Evolutionary conservation across 495 filamentous ascomycete genomes (phyloP).

Genomic region (Xylaria venustula): DNA sequence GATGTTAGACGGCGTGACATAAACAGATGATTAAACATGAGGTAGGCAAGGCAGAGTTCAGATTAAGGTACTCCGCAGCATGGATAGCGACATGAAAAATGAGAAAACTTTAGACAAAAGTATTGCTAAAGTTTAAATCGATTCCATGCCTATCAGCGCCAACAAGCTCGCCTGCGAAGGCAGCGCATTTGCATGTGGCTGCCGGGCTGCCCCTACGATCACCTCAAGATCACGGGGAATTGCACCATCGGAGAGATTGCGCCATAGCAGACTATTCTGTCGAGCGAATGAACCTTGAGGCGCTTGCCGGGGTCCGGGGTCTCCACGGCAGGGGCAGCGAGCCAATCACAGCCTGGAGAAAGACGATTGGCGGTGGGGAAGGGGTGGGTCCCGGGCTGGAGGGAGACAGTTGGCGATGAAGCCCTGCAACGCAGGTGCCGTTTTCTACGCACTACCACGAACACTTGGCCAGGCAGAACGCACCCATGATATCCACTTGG

Average conservation of each 20-base stretch:
- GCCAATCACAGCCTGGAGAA: neutral
- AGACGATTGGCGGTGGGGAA: neutral
- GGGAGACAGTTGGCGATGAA: neutral
- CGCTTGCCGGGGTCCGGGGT: neutral
- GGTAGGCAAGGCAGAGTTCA: constrained; percentile 15
- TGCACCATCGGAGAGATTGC: constrained; percentile 35
- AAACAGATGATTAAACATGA: constrained; percentile 21
- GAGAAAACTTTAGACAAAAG: neutral
- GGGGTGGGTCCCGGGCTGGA: neutral
- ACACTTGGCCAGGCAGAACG: neutral
- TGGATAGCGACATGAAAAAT: constrained; percentile 27
- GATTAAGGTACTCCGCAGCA: constrained; percentile 28
- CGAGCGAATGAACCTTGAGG: constrained; percentile 16
- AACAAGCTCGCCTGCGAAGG: constrained; percentile 8
- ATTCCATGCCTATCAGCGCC: constrained; percentile 4
- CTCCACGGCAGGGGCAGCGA: neutral
- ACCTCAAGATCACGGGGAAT: constrained; percentile 37
- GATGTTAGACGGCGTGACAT: constrained; percentile 26
- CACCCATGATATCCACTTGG: constrained; percentile 14
- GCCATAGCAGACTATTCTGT: constrained; percentile 32
- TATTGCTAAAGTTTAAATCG: constrained; percentile 3
- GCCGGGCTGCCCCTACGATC: constrained; percentile 21
- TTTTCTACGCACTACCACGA: constrained; percentile 3
- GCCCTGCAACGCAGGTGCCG: constrained; percentile 2
- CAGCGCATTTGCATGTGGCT: constrained; percentile 8